A percentile compares a stretch with the other conserved stretches of the same genome.
Conservation (phyloP, 257 asterid species). For the Lycium ferocissimum region DNA sequence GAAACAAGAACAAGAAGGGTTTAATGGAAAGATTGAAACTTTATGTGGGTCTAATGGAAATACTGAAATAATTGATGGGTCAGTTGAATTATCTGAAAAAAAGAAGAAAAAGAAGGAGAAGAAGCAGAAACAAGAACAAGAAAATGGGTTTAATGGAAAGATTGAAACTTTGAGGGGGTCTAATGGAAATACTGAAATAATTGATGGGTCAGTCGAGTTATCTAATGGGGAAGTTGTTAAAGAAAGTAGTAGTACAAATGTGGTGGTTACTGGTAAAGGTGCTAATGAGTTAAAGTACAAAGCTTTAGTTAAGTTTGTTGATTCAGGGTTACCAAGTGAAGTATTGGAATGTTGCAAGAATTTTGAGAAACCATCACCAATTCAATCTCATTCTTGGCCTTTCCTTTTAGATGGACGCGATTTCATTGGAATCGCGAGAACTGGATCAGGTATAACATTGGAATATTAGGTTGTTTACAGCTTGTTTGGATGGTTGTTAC, state of each 20-base stretch:
- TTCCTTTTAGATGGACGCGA: conserved; percentile 90
- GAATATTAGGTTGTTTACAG: not conserved
- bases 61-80: conserved; percentile 37
- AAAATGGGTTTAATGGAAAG: conserved; percentile 37
- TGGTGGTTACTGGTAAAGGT: conserved; percentile 76
- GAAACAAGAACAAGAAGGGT: not conserved
- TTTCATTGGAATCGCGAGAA: conserved; percentile 92
- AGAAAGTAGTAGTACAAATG: conserved; percentile 58
- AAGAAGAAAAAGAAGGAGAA: conserved; percentile 47
- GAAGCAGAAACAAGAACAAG: conserved; percentile 20
- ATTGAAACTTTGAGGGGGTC: conserved; percentile 41
- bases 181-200: conserved; percentile 30
- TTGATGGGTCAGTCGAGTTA: not conserved
- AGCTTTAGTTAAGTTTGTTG: conserved; percentile 65
- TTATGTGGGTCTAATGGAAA: conserved; percentile 22
- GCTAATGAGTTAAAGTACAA: conserved; percentile 66
- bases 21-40: conserved; percentile 15
- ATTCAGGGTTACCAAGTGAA: conserved; percentile 66
- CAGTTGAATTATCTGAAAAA: conserved; percentile 38
- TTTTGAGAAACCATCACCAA: conserved; percentile 90
- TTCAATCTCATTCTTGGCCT: conserved; percentile 96
- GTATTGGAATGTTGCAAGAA: conserved; percentile 85
- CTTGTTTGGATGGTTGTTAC: too few species aligned
- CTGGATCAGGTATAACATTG: conserved; percentile 81
- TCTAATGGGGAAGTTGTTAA: conserved; percentile 50